Base-by-base conservation (phyloP, 305 asterid species). In the Fraxinus greggii region DNA sequence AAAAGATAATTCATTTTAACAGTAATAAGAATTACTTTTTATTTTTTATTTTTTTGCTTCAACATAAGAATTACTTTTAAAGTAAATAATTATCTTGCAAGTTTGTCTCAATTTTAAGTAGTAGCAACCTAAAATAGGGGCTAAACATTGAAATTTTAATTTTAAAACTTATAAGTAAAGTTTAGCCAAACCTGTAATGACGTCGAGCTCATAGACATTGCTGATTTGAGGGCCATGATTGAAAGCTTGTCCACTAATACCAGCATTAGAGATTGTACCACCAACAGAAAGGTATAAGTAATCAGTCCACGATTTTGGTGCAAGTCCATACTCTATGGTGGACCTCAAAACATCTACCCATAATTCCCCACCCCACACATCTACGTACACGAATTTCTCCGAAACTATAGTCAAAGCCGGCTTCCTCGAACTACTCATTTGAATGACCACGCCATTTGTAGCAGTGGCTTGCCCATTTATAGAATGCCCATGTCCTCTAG, bases 281-380 rank as follows among this genome's bases (percentile, higher is more conserved):
- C 97, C 97, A 3, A 93, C 97, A 0, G 97, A 91, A 59, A 93
- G 93, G 88, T 93, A 92, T 94, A 93, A 87, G 87, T 93, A 93
- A 69, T 93, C 97, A 0, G 97, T 93, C 97, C 97, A 93, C 33
- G 97, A 93, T 79, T 90, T 92, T 3, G 97, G 97, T 72, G 95
- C 93, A 56, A 93, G 94, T 69, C 97, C 97, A 79, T 90, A 81
- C 73, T 86, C 88, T 72, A 93, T 63, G 28, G 93, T 92, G 81
- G 90, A 86, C 88, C 40, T 86, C 78, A 93, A 83, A 72, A 93
- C 95, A 88, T 92, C 97, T 40, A 90, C 87, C 97, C 97, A 93
- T 0, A 90, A 42, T 38, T 92, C 95, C 29, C 97, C 97, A 23
- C 97, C 97, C 97, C 97, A 92, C 31, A 88, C 97, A 80, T 93